Evolutionary conservation across 768 basidiomycete species (phyloP), one percentile per base, ranked within the genome.

Genomic region (Calocybe gangraenosa): DNA sequence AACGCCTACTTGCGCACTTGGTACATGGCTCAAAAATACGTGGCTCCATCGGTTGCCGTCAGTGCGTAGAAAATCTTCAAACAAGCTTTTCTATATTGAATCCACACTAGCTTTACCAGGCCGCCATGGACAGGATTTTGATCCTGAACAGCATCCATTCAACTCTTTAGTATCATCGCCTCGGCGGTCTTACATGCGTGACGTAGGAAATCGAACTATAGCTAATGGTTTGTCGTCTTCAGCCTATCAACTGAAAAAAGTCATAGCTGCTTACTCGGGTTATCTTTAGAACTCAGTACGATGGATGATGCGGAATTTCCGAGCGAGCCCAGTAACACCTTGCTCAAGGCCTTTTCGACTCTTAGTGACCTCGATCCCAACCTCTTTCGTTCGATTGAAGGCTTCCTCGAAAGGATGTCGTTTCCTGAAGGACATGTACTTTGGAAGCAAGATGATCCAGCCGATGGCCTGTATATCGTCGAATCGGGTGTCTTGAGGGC

Each of bases 381-480:
- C 4, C 73, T 79, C 44, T 84, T 90, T 65, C 62, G 66, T 8
- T 75, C 81, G 0, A 73, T 98, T 41, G 63, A 74, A 1, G 70
- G 78, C 0, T 95, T 92, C 66, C 81, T 99, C 51, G 74, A 81
- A 41, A 78, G 78, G 7, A 61, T 82, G 28, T 61, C 75, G 2
- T 59, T 87, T 0, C 66, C 79, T 0, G 71, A 75, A 4, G 86
- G 81, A 0, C 59, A 70, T 22, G 71, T 82, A 0, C 72, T 97
- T 0, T 98, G 91, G 89, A 70, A 65, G 8, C 84, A 84, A 44
- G 81, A 73, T n/a, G 91, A 93, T 40, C 58, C 63, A 0, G 74
- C 93, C 0, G 86, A 92, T 56, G 92, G 87, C 3, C 64, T 97
- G 20, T 97, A 94, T 67, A 74, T 98, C 56, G 82, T 99, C 53